A percentile compares a stretch with the other conserved stretches of the same genome.
Evolutionary conservation across 2,329 filamentous ascomycete genomes (phyloP).

Genomic region (Laburnicola sp.): DNA sequence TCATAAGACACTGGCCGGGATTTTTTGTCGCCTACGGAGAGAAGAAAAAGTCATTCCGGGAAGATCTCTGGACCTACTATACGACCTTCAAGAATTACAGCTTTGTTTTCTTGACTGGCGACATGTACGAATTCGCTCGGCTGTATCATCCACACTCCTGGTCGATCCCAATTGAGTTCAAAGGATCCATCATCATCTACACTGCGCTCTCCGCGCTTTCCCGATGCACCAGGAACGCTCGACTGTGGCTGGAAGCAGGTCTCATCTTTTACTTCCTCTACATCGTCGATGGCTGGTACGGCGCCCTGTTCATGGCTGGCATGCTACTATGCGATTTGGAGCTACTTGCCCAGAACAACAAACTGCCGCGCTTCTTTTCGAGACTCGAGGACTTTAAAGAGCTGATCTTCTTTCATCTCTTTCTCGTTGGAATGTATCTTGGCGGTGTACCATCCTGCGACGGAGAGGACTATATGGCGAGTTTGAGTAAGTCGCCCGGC

Average conservation of each 20-base stretch:
- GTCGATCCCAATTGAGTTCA: slow-evolving; percentile 46
- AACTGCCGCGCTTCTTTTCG: slow-evolving; percentile 51
- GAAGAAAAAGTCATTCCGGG: slow-evolving; percentile 51
- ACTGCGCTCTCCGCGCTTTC: slow-evolving; percentile 61
- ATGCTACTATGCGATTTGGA: slow-evolving; percentile 45
- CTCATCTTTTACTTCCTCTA: slow-evolving; percentile 69
- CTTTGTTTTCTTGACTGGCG: slow-evolving; percentile 64
- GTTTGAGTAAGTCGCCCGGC: slow-evolving; percentile 59
- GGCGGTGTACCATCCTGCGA: slow-evolving; percentile 63
- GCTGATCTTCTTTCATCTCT: slow-evolving; percentile 44
- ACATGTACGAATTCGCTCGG: slow-evolving; percentile 59
- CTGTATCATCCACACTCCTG: slow-evolving; percentile 41
- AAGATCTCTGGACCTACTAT: slow-evolving; percentile 37
- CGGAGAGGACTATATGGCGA: slow-evolving; percentile 46
- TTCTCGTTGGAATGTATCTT: slow-evolving; percentile 58
- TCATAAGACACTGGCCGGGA: slow-evolving; percentile 52
- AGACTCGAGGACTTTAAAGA: slow-evolving; percentile 57
- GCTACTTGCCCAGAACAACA: slow-evolving; percentile 30
- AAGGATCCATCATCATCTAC: slow-evolving; percentile 67
- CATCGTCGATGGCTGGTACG: slow-evolving; percentile 66
- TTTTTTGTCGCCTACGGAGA: slow-evolving; percentile 50
- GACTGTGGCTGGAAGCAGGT: slow-evolving; percentile 57
- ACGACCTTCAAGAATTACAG: slow-evolving; percentile 64
- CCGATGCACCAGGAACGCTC: slow-evolving; percentile 57
- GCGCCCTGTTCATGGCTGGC: slow-evolving; percentile 45